Evolutionary conservation across 257 asterid genomes (phyloP), one percentile per base, ranked within the genome.

Genomic region (Solanum piurae): DNA sequence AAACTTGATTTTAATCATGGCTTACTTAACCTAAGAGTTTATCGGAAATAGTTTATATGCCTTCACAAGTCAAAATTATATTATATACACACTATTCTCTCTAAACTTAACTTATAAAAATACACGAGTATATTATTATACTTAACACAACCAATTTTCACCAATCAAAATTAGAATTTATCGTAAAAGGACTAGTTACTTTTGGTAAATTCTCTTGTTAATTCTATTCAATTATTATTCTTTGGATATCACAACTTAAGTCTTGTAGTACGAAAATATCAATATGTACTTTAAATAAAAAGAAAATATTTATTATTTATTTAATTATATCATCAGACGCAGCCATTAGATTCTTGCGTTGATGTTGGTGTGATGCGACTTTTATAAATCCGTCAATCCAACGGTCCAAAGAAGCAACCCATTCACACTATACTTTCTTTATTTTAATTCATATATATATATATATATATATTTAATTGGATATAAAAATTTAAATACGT

Each of bases 11-110:
- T 60, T 60, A 14, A 9, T 60, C 27, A 21, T 58, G 27, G 3
- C 27, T 58, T 21, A 58, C 27, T 21, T 20, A 12, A 58, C 4
- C 12, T 21, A 21, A 58, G 5, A n/a, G 7, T n/a, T 10, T 62
- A 21, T 62, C 71, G 0, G 0, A n/a, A 10, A 62, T 0, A 62
- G 5, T 4, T 25, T 23, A 1, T 10, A 4, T 4, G 12, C 0
- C 6, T 62, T 62, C 14, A 23, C 12, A 60, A 21, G 0, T 4
- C 8, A 55, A 20, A 25, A 4, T 62, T n/a, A n/a, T 4, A n/a
- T 27, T 23, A 0, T 1, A 62, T 62, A 62, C 9, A 5, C 4
- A 66, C 0, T 27, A 25, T 0, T 25, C 34, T 25, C 34, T 25
- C 0, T 20, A 25, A n/a, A 66, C 34, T 60, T 7, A 4, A 66